These are phyloP conservation scores for Colletotrichum limetticola DNA, from an alignment of 2,329 filamentous ascomycete genomes.

Conservation along the genomic window DNA sequence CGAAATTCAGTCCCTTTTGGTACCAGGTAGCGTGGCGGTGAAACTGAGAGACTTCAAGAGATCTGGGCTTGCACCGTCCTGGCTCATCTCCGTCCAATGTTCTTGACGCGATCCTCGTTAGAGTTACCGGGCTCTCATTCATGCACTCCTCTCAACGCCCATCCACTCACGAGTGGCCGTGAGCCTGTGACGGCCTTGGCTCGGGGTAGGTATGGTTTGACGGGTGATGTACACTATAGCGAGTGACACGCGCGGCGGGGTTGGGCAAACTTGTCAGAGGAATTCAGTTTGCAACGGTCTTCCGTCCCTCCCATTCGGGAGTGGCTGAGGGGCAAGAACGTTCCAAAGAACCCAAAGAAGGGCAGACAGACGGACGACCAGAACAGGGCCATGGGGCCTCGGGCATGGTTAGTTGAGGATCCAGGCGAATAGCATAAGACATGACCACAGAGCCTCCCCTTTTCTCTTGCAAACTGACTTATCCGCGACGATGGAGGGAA, in stretches of 20 bases:
- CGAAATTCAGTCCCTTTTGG: background rate
- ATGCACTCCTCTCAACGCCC: constrained; percentile 14
- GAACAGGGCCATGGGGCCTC: background rate
- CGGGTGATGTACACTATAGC: constrained; percentile 18
- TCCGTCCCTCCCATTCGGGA: background rate
- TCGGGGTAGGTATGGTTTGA: background rate
- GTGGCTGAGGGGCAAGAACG: constrained; percentile 24
- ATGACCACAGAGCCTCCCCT: constrained; percentile 17
- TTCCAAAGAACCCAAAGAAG: constrained; percentile 29
- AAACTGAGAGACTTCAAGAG: constrained; percentile 4
- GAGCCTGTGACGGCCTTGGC: background rate
- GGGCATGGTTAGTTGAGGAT: constrained; percentile 5
- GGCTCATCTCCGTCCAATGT: constrained; percentile 19
- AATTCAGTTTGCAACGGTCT: background rate
- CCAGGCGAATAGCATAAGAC: constrained; percentile 26
- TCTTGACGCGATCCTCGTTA: constrained; percentile 28
- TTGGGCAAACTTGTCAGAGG: background rate
- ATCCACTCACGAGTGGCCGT: background rate
- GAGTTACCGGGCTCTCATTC: constrained; percentile 21
- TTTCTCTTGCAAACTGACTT: constrained; percentile 29
- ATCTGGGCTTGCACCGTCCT: constrained; percentile 7
- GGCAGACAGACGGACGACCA: background rate
- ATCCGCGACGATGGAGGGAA: constrained; percentile 24
- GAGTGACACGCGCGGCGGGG: background rate
- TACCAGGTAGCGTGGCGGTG: background rate